phyloP scores from a whole-genome alignment of 768 basidiomycete genomes.

The Tylopilus sp. region DNA sequence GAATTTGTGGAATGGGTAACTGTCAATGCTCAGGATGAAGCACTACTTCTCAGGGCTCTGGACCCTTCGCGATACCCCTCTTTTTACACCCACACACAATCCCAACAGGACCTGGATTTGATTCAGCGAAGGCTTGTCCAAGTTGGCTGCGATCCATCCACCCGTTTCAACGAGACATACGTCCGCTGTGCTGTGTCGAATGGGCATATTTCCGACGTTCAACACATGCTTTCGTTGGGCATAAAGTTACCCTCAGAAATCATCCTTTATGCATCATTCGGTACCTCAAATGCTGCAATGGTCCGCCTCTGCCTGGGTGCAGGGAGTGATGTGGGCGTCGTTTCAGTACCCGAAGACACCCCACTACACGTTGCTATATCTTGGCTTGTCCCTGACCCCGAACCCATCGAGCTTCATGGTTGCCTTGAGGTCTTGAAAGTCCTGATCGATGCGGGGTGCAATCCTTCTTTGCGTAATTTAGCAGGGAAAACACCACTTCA shows the following conservation, averaged over 20 bases:
- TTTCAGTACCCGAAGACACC: not conserved
- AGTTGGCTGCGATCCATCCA: not conserved
- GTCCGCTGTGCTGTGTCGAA: not conserved
- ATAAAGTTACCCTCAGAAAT: slow-evolving; percentile 1
- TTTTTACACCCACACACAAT: not conserved
- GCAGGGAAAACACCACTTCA: not conserved
- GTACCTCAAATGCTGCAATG: not conserved
- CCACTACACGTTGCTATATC: not conserved
- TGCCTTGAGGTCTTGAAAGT: not conserved
- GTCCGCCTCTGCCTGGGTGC: not conserved
- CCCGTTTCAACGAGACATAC: not conserved
- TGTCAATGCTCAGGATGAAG: not conserved
- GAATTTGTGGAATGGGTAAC: slow-evolving; percentile 13
- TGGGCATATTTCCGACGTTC: slow-evolving; percentile 6
- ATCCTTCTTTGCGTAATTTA: not conserved
- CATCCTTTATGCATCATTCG: not conserved
- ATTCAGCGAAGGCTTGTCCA: slow-evolving; percentile 10
- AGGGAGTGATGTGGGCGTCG: not conserved
- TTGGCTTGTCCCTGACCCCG: not conserved
- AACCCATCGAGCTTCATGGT: not conserved
- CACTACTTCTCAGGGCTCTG: not conserved
- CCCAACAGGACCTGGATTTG: not conserved
- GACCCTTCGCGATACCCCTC: not conserved
- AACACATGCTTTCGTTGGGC: not conserved
- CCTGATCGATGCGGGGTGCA: slow-evolving; percentile 10